These are phyloP conservation scores for Solanum chmielewskii DNA, from an alignment of 257 asterid species.

Conservation along the genomic window DNA sequence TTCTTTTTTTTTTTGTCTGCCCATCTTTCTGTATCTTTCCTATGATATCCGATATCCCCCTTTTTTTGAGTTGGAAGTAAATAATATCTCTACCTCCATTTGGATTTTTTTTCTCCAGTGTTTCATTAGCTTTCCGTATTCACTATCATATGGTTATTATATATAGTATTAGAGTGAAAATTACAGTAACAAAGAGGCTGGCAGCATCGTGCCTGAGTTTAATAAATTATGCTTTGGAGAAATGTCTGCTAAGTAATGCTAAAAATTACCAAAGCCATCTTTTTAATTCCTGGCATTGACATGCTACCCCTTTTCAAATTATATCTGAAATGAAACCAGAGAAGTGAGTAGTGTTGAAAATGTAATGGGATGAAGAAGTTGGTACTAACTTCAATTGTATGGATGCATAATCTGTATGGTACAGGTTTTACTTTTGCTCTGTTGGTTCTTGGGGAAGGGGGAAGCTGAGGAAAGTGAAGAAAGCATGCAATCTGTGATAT, in stretches of 20 bases:
- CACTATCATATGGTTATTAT: background rate
- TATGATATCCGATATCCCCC: background rate
- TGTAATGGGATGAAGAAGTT: background rate
- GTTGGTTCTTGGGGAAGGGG: background rate
- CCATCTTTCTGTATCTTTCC: background rate
- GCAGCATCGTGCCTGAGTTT: background rate
- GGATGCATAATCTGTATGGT: background rate
- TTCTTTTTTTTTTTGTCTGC: background rate
- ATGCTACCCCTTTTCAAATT: background rate
- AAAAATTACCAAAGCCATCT: background rate
- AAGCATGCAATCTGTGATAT: background rate
- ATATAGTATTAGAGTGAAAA: background rate
- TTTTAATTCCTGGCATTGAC: background rate
- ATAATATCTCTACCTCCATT: background rate
- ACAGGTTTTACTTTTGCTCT: background rate
- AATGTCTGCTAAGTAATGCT: background rate
- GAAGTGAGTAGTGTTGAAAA: background rate
- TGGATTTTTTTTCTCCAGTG: background rate
- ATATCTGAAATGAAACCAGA: background rate
- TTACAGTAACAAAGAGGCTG: background rate
- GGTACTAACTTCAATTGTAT: background rate
- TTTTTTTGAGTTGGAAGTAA: background rate
- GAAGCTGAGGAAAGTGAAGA: background rate
- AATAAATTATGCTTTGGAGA: background rate
- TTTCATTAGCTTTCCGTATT: background rate